These are phyloP conservation scores for Albatrellus ellisii DNA, from an alignment of 768 basidiomycete genomes.

Conservation along the genomic window DNA sequence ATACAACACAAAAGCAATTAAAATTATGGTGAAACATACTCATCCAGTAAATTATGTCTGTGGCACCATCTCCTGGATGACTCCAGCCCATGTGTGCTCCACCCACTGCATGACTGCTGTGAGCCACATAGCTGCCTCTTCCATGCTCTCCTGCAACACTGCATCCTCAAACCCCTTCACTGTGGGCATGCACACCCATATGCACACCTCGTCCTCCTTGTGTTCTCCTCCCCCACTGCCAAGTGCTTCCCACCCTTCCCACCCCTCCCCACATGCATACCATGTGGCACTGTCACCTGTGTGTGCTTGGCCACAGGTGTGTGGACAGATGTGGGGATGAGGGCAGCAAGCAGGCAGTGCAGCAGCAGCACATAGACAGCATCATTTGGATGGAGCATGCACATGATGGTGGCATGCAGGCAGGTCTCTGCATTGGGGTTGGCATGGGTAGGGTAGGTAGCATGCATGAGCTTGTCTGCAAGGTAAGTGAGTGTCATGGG, in stretches of 20 bases:
- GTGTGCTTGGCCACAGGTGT: slow-evolving; percentile 3
- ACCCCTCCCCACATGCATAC: slow-evolving; percentile 7
- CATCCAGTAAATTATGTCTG: too few relatives aligned
- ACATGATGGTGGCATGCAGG: slow-evolving; percentile 47
- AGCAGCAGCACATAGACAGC: slow-evolving; percentile 57
- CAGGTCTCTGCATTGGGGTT: slow-evolving; percentile 26
- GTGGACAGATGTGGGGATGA: slow-evolving; percentile 18
- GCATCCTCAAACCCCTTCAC: slow-evolving; percentile 63
- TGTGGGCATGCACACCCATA: slow-evolving; percentile 10
- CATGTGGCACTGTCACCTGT: slow-evolving; percentile 4
- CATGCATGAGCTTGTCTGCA: slow-evolving; percentile 63
- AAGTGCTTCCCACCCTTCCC: slow-evolving; percentile 1
- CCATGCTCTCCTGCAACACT: slow-evolving; percentile 31
- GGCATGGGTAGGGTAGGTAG: too few relatives aligned
- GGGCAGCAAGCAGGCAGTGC: slow-evolving; percentile 36
- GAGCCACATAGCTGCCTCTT: too few relatives aligned
- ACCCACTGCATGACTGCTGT: too few relatives aligned
- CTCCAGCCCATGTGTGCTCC: too few relatives aligned
- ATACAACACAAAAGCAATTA: too few relatives aligned
- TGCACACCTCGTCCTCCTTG: slow-evolving; percentile 1
- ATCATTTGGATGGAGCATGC: slow-evolving; percentile 46
- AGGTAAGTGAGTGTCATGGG: slow-evolving; percentile 53
- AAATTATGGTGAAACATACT: too few relatives aligned
- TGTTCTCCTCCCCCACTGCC: slow-evolving; percentile 4
- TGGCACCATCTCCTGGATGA: slow-evolving; percentile 19